Conservation (phyloP, 2,329 filamentous ascomycete species). For the Stromatinia cepivora region DNA sequence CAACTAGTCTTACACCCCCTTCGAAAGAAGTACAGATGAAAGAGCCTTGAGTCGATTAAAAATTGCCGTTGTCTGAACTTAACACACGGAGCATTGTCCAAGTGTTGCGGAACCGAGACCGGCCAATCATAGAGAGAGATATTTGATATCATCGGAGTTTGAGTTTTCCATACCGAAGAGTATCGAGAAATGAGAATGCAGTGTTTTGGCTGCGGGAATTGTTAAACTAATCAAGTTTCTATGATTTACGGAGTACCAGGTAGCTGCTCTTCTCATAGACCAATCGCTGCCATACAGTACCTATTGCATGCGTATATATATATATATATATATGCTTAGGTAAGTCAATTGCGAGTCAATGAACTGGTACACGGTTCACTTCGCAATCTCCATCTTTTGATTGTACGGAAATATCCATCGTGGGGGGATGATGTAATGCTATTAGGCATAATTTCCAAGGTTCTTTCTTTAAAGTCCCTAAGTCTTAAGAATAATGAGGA, state of each 20-base stretch:
- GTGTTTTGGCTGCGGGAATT: background rate
- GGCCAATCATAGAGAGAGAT: background rate
- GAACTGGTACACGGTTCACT: background rate
- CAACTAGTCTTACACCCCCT: background rate
- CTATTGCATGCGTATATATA: background rate
- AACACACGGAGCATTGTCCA: background rate
- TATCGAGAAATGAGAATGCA: constrained; percentile 16
- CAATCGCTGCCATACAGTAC: background rate
- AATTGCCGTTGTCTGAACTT: too few relatives aligned
- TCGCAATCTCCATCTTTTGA: background rate
- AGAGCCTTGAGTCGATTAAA: background rate
- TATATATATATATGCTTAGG: too few relatives aligned
- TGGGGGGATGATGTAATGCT: background rate
- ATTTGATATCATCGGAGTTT: background rate
- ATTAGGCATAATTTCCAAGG: background rate
- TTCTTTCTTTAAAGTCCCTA: background rate
- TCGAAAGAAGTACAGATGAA: background rate
- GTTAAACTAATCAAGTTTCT: background rate
- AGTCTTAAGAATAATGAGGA: background rate
- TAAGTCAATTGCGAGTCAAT: background rate
- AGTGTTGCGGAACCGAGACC: background rate
- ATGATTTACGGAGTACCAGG: background rate
- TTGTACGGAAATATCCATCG: background rate
- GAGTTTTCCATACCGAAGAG: constrained; percentile 12
- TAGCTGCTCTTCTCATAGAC: background rate